Percentiles rank a stretch among this genome's conserved stretches.
These are phyloP conservation scores for Leishmania lainsoni DNA, from an alignment of 208 protist genomes.

Conservation along the genomic window DNA sequence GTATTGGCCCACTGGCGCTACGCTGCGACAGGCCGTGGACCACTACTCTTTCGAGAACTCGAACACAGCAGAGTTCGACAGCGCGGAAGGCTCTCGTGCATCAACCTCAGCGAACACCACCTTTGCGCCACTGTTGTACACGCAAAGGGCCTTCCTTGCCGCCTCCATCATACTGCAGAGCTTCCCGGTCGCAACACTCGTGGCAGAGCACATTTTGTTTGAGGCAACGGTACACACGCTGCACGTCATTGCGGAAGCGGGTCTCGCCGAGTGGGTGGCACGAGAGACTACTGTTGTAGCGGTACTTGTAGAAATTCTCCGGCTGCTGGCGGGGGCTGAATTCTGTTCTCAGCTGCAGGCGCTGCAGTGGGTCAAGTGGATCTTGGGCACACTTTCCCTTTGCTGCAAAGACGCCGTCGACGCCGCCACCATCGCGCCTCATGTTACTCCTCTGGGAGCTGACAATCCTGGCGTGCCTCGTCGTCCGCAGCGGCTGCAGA, in stretches of 20 bases:
- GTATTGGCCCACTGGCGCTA: conserved; percentile 24
- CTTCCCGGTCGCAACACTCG: conserved; percentile 16
- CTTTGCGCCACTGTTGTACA: conserved; percentile 20
- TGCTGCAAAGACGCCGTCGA: conserved; percentile 24
- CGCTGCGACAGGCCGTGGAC: conserved; percentile 20
- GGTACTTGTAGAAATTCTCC: conserved; percentile 44
- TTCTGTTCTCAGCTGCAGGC: conserved; percentile 25
- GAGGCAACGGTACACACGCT: conserved; percentile 13
- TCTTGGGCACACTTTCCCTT: conserved; percentile 13
- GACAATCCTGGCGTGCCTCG: not conserved
- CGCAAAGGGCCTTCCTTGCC: conserved; percentile 26
- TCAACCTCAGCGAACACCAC: not conserved
- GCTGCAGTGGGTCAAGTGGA: conserved; percentile 17
- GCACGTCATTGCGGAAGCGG: conserved; percentile 27
- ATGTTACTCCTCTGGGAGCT: not conserved
- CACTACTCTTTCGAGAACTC: not conserved
- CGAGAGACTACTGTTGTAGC: conserved; percentile 43
- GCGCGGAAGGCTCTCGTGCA: not conserved
- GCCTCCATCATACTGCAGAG: conserved; percentile 18
- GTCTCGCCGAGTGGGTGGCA: conserved; percentile 40
- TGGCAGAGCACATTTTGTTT: conserved; percentile 23
- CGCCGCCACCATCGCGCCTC: not conserved
- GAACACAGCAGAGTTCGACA: not conserved
- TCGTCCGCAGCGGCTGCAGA: not conserved
- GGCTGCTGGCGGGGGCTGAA: conserved; percentile 33